A percentile compares a stretch with the other conserved stretches of the same genome.
Conservation (phyloP, 192 early-diverging fungal genomes). For the Dispira parvispora region DNA sequence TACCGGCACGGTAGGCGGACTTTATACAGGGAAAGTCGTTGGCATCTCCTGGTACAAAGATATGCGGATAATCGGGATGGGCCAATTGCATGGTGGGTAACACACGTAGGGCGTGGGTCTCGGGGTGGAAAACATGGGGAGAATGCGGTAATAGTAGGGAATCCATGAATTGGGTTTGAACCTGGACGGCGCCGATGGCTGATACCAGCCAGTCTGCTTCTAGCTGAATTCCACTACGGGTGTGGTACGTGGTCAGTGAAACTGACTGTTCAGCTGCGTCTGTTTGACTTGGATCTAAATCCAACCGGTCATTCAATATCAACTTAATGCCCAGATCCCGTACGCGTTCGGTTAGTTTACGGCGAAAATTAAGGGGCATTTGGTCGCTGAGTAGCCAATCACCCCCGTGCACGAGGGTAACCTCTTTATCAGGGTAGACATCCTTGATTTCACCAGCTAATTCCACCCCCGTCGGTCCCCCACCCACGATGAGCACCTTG, state of each 20-base stretch:
- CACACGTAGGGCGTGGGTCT: constrained; percentile 20
- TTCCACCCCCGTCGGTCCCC: constrained; percentile 42
- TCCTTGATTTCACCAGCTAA: constrained; percentile 33
- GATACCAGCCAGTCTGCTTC: constrained; percentile 3
- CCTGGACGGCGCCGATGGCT: not conserved
- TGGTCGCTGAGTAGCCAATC: constrained; percentile 16
- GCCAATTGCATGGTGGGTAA: constrained; percentile 53
- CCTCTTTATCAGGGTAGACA: not conserved
- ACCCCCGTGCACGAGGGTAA: constrained; percentile 14
- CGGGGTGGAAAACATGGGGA: no score
- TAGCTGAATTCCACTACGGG: constrained; percentile 15
- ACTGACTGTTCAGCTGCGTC: not conserved
- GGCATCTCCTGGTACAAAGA: constrained; percentile 65
- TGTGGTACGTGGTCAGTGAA: constrained; percentile 14
- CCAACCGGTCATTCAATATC: constrained; percentile 15
- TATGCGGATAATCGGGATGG: constrained; percentile 32
- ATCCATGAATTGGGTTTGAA: constrained; percentile 1
- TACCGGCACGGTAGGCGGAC: not conserved
- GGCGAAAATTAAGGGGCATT: constrained; percentile 19
- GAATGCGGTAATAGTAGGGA: constrained; percentile 5
- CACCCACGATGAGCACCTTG: constrained; percentile 37
- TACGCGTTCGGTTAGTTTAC: constrained; percentile 15
- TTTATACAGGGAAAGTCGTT: constrained; percentile 14
- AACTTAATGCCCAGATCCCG: constrained; percentile 18
- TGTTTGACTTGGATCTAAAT: constrained; percentile 10